Evolutionary conservation across 2,329 filamentous ascomycete species (phyloP), one percentile per base, ranked within the genome.

Genomic region (Knufia fluminis): DNA sequence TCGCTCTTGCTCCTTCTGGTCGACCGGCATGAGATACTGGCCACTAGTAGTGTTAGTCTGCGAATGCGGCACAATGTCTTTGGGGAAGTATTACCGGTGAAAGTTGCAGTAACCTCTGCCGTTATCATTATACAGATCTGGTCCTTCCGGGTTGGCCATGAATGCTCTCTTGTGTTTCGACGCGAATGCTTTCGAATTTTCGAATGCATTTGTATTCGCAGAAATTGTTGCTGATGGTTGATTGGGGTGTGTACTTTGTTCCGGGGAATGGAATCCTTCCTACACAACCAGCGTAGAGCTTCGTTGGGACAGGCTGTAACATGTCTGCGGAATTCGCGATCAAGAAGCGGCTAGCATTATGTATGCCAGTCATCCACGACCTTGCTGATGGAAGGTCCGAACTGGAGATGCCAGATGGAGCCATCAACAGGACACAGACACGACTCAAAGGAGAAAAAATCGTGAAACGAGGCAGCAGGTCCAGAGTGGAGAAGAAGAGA

Each of bases 21-120:
- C 87, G 64, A 85, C 85, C 19, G 87, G 87, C 55, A 85, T 79
- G 67, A 86, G 73, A 64, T 91, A 91, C 58, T 82, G 79, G 48
- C 82, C 82, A 26, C 54, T 54, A 28, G 17, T 12, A 9, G 40
- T 22, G 42, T 57, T 38, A 55, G 33, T 36, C 10, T 14, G 33
- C 33, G 6, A 40, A 36, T 16, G n/a, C 17, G 35, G 31, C n/a
- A 31, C 9, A 22, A 23, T 19, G 35, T 24, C 8, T 35, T n/a
- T 4, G 38, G 7, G 33, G 41, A 14, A 40, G 32, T 12, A 49
- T 49, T 33, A 56, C 56, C 50, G 40, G 52, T 52, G 54, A 38
- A 49, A 54, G 12, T 49, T 48, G 19, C 56, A 52, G 53, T 58
- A 58, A 39, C 47, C 46, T 52, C 56, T 44, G 16, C 53, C 53